phyloP scores from a whole-genome alignment of 2,329 filamentous ascomycete genomes.

The Arachnomyces sp. region DNA sequence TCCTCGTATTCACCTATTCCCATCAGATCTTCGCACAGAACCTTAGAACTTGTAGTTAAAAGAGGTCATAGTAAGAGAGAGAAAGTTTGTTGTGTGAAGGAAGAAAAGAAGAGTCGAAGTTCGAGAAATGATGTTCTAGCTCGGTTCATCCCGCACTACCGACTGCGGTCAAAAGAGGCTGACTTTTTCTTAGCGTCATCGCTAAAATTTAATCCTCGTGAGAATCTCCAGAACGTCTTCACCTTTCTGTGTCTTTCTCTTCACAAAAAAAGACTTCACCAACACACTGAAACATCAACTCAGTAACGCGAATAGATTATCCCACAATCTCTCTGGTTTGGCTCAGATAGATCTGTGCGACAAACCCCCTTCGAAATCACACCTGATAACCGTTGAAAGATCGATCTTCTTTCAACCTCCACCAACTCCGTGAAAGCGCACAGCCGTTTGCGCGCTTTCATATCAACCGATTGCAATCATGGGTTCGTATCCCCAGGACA shows the following conservation, averaged over 20 bases:
- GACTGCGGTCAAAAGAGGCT: conserved; percentile 6
- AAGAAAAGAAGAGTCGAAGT: too few relatives aligned
- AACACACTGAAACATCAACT: conserved; percentile 1
- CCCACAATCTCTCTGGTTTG: conserved; percentile 8
- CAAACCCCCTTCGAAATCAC: conserved; percentile 16
- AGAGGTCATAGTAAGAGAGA: too few relatives aligned
- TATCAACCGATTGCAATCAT: conserved; percentile 51
- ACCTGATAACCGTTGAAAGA: conserved; percentile 14
- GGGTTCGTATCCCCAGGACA: conserved; percentile 32
- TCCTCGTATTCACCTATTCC: too few relatives aligned
- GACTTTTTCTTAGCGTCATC: conserved; percentile 16
- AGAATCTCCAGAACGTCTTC: conserved; percentile 11
- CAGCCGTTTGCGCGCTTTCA: conserved; percentile 33
- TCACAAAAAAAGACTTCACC: conserved; percentile 5
- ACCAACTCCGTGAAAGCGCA: conserved; percentile 30
- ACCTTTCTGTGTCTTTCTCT: conserved; percentile 7
- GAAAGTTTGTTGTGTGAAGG: too few relatives aligned
- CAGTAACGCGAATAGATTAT: conserved; percentile 3
- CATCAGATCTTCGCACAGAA: too few relatives aligned
- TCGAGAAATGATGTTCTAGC: background rate
- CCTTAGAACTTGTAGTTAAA: too few relatives aligned
- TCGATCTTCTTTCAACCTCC: conserved; percentile 16
- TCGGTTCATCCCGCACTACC: conserved; percentile 9
- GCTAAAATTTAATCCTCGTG: conserved; percentile 13
- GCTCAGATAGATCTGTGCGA: background rate